Evolutionary conservation across 306 rosid species (phyloP).

Genomic region (Glycine latifolia): DNA sequence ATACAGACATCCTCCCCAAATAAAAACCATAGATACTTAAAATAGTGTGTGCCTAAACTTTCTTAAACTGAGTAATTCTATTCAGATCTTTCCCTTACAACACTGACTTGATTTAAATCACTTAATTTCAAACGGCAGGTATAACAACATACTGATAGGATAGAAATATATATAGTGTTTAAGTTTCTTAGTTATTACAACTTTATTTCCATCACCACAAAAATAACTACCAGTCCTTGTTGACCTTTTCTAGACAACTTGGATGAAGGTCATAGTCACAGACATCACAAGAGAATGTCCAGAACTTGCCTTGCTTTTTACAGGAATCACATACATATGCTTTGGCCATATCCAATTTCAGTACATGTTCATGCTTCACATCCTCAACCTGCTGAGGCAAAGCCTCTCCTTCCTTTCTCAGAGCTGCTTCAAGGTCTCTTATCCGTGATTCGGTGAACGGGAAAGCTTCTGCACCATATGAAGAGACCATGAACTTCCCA

Average conservation of each 20-base stretch:
- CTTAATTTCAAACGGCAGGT: slow-evolving; percentile 23
- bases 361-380: slow-evolving; percentile 81
- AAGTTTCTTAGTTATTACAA: slow-evolving; percentile 25
- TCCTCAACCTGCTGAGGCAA: slow-evolving; percentile 77
- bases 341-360: slow-evolving; percentile 87
- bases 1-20: neutral
- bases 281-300: slow-evolving; percentile 88
- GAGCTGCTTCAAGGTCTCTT: slow-evolving; percentile 67
- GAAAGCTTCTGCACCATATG: slow-evolving; percentile 85
- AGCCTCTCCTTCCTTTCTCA: slow-evolving; percentile 82
- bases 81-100: slow-evolving; percentile 26
- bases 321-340: slow-evolving; percentile 89
- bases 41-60: slow-evolving; percentile 10
- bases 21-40: neutral
- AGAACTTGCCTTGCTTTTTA: slow-evolving; percentile 74
- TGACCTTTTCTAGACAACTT: slow-evolving; percentile 66
- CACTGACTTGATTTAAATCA: slow-evolving; percentile 14
- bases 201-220: slow-evolving; percentile 24
- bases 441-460: slow-evolving; percentile 80
- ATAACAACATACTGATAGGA: slow-evolving; percentile 26
- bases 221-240: slow-evolving; percentile 38
- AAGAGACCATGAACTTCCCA: slow-evolving; percentile 68
- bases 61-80: slow-evolving; percentile 23
- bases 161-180: neutral
- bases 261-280: slow-evolving; percentile 97